Base-by-base conservation (phyloP, 345 rosid species). In the Eucalyptus erythrocorys region DNA sequence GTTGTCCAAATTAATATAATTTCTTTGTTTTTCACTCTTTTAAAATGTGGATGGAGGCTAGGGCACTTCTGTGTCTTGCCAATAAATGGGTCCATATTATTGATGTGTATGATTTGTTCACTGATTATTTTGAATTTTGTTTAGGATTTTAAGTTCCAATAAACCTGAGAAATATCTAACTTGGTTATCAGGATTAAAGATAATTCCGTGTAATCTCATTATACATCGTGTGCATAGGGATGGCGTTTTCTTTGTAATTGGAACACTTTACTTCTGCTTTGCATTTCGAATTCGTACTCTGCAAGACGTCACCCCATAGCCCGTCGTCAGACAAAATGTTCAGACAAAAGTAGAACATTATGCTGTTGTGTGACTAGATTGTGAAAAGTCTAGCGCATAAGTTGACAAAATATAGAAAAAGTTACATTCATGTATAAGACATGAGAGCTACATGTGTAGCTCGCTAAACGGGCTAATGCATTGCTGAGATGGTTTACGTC, bases 381-480 rank as follows among this genome's bases (percentile, higher is more conserved):
- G 0, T 61, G 15, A 30, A 61, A 6, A 27, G 68, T 0, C 68
- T 1, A 0, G 32, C 68, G 15, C 32, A 12, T 27, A 27, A 61
- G 68, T 61, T 13, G 32, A 30, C 68, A 61, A 61, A 59, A 61
- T 6, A 61, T 61, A 51, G 16, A 59, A 12, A 11, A 0, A 27
- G 15, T 59, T 27, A 61, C 61, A 55, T 61, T 12, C 16, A 27
- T 61, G 13, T 30, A 61, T 27, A 0, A 59, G 68, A 59, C 0
- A 13, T 11, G 8, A 59, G 66, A 26, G 15, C 27, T 55, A 51
- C 57, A 51, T 0, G 24, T 51, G 24, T 19, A 51, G 57, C 57
- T 51, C 10, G 24, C 24, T 7, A 51, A 19, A 51, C 19, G 57
- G 55, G 0, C 57, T 51, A 51, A 51, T 51, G 57, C 57, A 51